Evolutionary conservation across 352 stramenopile species (phyloP).

Genomic region (Globisporangium cylindrosporum): DNA sequence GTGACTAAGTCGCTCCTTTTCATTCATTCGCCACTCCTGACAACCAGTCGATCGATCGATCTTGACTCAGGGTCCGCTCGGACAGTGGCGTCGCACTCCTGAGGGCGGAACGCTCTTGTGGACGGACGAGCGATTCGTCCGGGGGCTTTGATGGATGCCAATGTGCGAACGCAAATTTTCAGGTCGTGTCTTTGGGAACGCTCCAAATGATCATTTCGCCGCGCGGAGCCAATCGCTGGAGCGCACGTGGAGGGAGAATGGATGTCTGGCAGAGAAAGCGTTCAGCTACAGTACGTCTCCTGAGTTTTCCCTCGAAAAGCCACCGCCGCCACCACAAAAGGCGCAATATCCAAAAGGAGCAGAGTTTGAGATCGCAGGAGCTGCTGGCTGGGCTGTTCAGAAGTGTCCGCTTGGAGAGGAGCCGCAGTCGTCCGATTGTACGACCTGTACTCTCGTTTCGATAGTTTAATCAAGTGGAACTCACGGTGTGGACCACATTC

Average conservation of each 20-base stretch:
- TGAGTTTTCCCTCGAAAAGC: not conserved
- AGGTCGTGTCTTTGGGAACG: not conserved
- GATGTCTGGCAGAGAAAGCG: not conserved
- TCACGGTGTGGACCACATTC: not conserved
- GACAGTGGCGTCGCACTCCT: not conserved
- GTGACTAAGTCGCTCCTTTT: not conserved
- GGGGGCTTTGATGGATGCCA: not conserved
- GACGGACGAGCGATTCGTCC: not conserved
- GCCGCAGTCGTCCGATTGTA: not conserved
- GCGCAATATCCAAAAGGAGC: not conserved
- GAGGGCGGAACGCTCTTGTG: not conserved
- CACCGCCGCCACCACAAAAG: not conserved
- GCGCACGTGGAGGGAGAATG: not conserved
- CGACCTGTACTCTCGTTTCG: not conserved
- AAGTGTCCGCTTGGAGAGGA: not conserved
- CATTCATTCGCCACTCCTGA: not conserved
- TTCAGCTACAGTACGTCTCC: not conserved
- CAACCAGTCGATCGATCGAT: not conserved
- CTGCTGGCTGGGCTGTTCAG: not conserved
- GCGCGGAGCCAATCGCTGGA: constrained; percentile 3
- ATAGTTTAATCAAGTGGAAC: not conserved
- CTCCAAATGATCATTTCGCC: constrained; percentile 10
- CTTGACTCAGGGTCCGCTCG: not conserved
- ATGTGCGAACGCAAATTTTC: not conserved
- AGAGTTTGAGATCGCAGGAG: too few species aligned